A percentile compares a stretch with the other conserved stretches of the same genome.
Conservation (phyloP, 345 rosid species). For the Eucalyptus regnans region DNA sequence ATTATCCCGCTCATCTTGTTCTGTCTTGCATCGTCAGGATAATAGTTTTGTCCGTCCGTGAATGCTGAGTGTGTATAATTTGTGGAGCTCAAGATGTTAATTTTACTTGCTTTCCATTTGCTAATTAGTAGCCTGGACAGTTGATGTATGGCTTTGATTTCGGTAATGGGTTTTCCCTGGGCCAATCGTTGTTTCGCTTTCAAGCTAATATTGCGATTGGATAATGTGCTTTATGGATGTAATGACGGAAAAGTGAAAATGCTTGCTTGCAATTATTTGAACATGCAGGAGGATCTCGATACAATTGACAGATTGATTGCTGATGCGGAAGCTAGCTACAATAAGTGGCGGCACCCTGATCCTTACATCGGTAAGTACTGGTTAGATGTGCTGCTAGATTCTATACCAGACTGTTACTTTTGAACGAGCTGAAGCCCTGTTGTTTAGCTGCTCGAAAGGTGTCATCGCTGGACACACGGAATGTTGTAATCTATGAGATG, state of each 20-base stretch:
- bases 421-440: not conserved
- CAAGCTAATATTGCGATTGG: not conserved
- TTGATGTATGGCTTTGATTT: not conserved
- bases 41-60: not conserved
- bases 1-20: not conserved
- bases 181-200: not conserved
- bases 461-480: not conserved
- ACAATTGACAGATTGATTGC: conserved; percentile 75
- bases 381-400: not conserved
- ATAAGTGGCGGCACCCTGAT: conserved; percentile 95
- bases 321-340: conserved; percentile 57
- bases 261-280: not conserved
- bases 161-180: not conserved
- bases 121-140: not conserved
- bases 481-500: not conserved
- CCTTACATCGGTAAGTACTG: conserved; percentile 70
- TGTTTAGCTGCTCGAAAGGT: not conserved
- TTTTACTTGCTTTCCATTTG: not conserved
- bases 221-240: not conserved
- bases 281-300: conserved; percentile 65
- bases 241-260: not conserved
- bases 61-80: not conserved
- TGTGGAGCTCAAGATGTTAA: not conserved
- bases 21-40: not conserved
- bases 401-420: not conserved